A percentile compares a stretch with the other conserved stretches of the same genome.
Evolutionary conservation across 805 yeast species (phyloP).

Genomic region (Candida oleophila): DNA sequence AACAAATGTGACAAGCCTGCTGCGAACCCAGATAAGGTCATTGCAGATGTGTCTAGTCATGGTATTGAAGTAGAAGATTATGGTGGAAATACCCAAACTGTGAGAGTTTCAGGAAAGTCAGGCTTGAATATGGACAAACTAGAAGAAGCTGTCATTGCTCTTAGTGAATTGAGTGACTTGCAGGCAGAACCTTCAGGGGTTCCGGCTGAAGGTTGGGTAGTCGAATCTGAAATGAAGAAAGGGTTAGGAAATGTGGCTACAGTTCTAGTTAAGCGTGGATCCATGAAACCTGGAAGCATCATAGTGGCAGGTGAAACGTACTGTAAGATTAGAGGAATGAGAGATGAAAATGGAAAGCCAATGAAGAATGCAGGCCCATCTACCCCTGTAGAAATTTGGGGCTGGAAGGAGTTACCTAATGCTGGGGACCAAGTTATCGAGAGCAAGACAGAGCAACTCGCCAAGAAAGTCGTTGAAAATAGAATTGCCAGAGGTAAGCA

Average conservation of each 20-base stretch:
- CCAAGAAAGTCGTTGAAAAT: conserved; percentile 71
- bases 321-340: conserved; percentile 79
- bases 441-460: conserved; percentile 69
- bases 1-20: conserved; percentile 88
- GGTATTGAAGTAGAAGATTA: conserved; percentile 87
- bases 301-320: conserved; percentile 84
- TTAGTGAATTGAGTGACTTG: conserved; percentile 81
- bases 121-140: conserved; percentile 87
- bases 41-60: conserved; percentile 70
- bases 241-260: conserved; percentile 88
- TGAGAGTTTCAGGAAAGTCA: conserved; percentile 83
- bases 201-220: conserved; percentile 80
- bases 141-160: conserved; percentile 83
- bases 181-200: conserved; percentile 54
- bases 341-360: conserved; percentile 66
- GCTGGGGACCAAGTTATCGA: conserved; percentile 86
- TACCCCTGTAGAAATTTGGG: conserved; percentile 85
- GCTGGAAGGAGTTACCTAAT: conserved; percentile 91
- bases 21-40: conserved; percentile 70
- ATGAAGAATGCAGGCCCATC: conserved; percentile 77
- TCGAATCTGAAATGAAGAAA: conserved; percentile 79
- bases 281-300: conserved; percentile 65
- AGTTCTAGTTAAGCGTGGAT: conserved; percentile 76
- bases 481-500: conserved; percentile 54
- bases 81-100: conserved; percentile 94